Conservation (phyloP, 257 asterid species). For the Solanum tarijense region DNA sequence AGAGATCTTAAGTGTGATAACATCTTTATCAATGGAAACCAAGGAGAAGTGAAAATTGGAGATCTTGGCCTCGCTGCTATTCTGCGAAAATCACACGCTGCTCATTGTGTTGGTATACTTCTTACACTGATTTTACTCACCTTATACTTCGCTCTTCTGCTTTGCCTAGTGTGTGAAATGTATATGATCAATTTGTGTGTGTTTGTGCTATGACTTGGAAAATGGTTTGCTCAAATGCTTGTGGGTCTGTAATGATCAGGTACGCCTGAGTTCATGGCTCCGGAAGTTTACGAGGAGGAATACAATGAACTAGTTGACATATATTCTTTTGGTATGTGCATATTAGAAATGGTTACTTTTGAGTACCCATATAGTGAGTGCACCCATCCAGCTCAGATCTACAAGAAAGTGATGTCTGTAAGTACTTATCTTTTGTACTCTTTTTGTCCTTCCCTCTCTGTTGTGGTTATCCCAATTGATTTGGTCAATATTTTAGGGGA, state of each 20-base stretch:
- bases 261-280: conserved; percentile 53
- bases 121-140: not conserved
- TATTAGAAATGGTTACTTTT: conserved; percentile 44
- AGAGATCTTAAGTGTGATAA: conserved; percentile 54
- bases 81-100: conserved; percentile 37
- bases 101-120: conserved; percentile 41
- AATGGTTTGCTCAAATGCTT: not conserved
- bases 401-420: conserved; percentile 45
- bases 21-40: conserved; percentile 45
- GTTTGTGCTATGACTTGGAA: not conserved
- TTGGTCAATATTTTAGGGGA: conserved; percentile 16
- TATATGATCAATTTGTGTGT: not conserved
- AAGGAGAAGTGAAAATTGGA: conserved; percentile 48
- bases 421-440: conserved; percentile 6
- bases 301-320: conserved; percentile 46
- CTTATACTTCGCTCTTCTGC: not conserved
- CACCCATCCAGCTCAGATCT: conserved; percentile 45
- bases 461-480: not conserved
- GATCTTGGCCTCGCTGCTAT: conserved; percentile 53
- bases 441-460: not conserved
- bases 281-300: conserved; percentile 50
- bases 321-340: conserved; percentile 47
- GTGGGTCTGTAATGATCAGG: conserved; percentile 12
- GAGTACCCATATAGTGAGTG: conserved; percentile 52
- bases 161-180: not conserved